A percentile compares a stretch with the other conserved stretches of the same genome.
Conservation (phyloP, 2,329 filamentous ascomycete species). For the Alternaria panax region DNA sequence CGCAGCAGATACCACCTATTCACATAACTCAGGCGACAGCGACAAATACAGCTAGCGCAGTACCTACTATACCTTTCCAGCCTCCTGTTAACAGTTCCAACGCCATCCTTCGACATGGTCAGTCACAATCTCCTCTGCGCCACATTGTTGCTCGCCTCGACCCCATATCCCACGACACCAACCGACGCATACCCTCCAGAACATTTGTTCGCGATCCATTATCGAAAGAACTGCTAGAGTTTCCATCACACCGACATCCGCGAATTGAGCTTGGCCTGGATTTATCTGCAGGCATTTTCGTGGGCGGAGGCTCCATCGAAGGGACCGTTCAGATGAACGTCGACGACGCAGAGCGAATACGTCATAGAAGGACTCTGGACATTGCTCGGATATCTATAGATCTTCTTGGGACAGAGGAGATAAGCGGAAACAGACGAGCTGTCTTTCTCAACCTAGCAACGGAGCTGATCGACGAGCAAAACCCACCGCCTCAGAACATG, state of each 20-base stretch:
- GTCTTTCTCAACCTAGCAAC: conserved; percentile 62
- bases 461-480: conserved; percentile 59
- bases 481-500: conserved; percentile 61
- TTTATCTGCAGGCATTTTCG: conserved; percentile 59
- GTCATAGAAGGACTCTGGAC: conserved; percentile 55
- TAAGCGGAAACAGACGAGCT: conserved; percentile 54
- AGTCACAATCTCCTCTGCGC: conserved; percentile 59
- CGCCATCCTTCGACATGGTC: conserved; percentile 55
- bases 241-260: conserved; percentile 58
- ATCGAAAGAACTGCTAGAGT: conserved; percentile 59
- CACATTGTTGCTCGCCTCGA: conserved; percentile 51
- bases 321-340: conserved; percentile 58
- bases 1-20: conserved; percentile 25
- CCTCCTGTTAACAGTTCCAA: conserved; percentile 37
- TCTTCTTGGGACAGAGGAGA: conserved; percentile 62
- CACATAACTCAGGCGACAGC: conserved; percentile 25
- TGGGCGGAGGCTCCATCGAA: conserved; percentile 64
- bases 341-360: conserved; percentile 55
- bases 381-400: conserved; percentile 60
- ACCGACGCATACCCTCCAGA: conserved; percentile 54
- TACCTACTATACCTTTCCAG: conserved; percentile 30
- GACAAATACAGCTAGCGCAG: conserved; percentile 11
- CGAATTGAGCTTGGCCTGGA: conserved; percentile 59
- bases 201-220: conserved; percentile 58
- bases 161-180: conserved; percentile 53